Base-by-base conservation (phyloP, 139 green algal species). In the Chlorella sp. region DNA sequence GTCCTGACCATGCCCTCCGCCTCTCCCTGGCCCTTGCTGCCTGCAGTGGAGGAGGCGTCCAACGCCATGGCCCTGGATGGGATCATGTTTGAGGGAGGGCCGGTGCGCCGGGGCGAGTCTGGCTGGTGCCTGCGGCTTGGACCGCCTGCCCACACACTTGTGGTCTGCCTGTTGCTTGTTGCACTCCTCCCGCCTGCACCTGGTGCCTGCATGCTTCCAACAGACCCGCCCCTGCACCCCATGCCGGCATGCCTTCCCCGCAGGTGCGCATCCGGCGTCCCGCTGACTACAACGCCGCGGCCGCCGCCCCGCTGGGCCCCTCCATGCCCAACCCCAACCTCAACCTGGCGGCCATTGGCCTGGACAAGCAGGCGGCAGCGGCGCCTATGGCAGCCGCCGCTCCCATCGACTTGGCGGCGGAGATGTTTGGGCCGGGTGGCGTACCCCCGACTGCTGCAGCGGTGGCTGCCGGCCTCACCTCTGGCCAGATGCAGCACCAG, bases 201-300 rank as follows among this genome's bases (percentile, higher is more conserved):
- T n/a, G n/a, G n/a, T n/a, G n/a, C n/a, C n/a, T n/a, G n/a, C n/a
- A n/a, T n/a, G n/a, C n/a, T n/a, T n/a, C n/a, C n/a, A n/a, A n/a
- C n/a, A n/a, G n/a, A n/a, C n/a, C n/a, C n/a, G n/a, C n/a, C n/a
- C n/a, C n/a, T n/a, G n/a, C n/a, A n/a, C n/a, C n/a, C n/a, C n/a
- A n/a, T n/a, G n/a, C n/a, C n/a, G n/a, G n/a, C n/a, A n/a, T n/a
- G n/a, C n/a, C n/a, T n/a, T 16, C 51, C 51, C 51, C 97, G 40
- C 92, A 84, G 13, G 91, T 99, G 81, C 92, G 97, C 46, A 93
- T 99, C 84, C 90, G 96, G 2, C 90, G 97, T 17, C 97, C 97
- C 70, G 99, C 98, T 81, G 97, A 99, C 88, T 99, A 99, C 94
- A 98, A 99, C 91, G 90, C 96, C 3, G 90, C 92, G 0, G 92